phyloP scores from a whole-genome alignment of 257 asterid species.

The Solanum arcanum region DNA sequence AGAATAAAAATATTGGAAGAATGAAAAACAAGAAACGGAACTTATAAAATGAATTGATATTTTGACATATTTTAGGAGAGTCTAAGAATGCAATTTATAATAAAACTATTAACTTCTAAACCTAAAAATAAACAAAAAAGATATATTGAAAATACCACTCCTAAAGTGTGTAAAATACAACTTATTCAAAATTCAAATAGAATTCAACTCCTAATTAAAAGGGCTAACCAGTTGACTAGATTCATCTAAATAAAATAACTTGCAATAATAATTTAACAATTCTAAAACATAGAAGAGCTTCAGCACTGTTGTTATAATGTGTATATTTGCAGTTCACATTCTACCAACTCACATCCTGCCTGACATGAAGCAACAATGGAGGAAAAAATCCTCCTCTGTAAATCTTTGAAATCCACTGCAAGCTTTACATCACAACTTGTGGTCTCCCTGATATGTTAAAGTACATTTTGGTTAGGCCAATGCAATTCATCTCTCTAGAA shows the following conservation, averaged over 20 bases:
- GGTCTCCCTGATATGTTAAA: constrained; percentile 24
- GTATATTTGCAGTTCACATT: constrained; percentile 30
- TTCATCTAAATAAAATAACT: not conserved
- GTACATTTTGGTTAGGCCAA: not conserved
- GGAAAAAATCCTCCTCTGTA: constrained; percentile 54
- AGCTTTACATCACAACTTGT: constrained; percentile 70
- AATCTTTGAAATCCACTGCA: constrained; percentile 45
- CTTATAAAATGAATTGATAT: too few species aligned
- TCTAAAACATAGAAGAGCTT: not conserved
- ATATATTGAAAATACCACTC: not conserved
- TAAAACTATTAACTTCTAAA: not conserved
- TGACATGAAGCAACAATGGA: constrained; percentile 56
- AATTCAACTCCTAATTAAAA: not conserved
- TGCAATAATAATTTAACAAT: not conserved
- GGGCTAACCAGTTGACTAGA: not conserved
- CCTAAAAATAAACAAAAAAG: not conserved
- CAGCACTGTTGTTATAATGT: not conserved
- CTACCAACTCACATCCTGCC: constrained; percentile 49
- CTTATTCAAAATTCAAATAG: not conserved
- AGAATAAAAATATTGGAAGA: too few species aligned
- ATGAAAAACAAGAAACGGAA: too few species aligned
- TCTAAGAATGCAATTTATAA: too few species aligned
- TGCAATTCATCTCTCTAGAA: not conserved
- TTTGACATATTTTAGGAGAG: too few species aligned
- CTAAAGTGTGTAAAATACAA: not conserved